Evolutionary conservation across 371 early-diverging fungal genomes (phyloP), one percentile per base, ranked within the genome.

Genomic region (Mucor mucedo): DNA sequence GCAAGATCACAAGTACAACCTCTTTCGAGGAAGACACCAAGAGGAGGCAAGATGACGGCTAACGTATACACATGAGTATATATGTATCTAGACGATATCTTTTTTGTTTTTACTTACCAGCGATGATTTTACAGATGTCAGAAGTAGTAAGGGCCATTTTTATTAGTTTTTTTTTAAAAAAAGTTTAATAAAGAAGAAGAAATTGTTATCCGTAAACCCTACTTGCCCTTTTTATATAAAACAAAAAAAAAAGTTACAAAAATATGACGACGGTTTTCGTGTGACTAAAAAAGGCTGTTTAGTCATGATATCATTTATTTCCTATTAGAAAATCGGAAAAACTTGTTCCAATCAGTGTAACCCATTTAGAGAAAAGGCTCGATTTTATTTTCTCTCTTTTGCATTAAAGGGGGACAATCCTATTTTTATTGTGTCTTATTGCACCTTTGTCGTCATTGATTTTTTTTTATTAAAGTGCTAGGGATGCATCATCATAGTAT

Each of bases 1-100:
- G 87, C 61, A 33, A 92, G 80, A 63, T 92, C 91, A 27, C 64
- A 59, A 11, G 78, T 78, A 73, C 89, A 89, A 27, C 93, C 89
- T 47, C 75, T 75, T 49, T 84, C 77, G 5, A 82, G 56, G 62
- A 87, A 73, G 7, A 86, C 89, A 42, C 83, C 87, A n/a, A 87
- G 70, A 30, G 89, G 89, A 41, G 89, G 89, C 41, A 88, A 72
- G 60, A 89, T 58, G 32, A 88, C 66, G 50, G 84, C 86, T 62
- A 69, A 55, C 32, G 16, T 47, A 47, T 21, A 44, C n/a, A 10
- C 0, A n/a, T 42, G 4, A 21, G 8, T 35, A 41, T 27, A 6
- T 52, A 10, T 16, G 38, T 52, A 21, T 21, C 21, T 29, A 33
- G 38, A 28, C 16, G 33, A 21, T 45, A 30, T 35, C 27, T 29